phyloP scores from a whole-genome alignment of 78 protist species.

The Dictyostelium citrinum region DNA sequence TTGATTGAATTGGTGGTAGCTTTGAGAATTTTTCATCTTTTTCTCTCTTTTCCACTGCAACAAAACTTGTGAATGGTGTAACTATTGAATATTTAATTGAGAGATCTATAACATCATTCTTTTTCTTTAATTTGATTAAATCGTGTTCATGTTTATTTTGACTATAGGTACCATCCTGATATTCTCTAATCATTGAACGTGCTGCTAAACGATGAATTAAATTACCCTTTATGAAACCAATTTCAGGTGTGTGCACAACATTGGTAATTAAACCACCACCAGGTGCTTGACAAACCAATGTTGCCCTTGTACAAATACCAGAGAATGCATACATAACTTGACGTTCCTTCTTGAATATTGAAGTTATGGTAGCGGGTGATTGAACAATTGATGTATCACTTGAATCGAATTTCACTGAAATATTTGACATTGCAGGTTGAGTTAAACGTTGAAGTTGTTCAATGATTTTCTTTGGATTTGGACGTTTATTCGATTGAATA shows the following conservation, averaged over 20 bases:
- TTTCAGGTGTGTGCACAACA: slow-evolving; percentile 57
- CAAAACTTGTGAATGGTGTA: slow-evolving; percentile 65
- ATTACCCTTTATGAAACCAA: slow-evolving; percentile 62
- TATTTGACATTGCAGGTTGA: slow-evolving; percentile 66
- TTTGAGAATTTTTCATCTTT: background rate
- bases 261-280: slow-evolving; percentile 65
- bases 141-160: slow-evolving; percentile 38
- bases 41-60: slow-evolving; percentile 65
- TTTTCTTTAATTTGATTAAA: slow-evolving; percentile 42
- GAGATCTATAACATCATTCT: slow-evolving; percentile 26
- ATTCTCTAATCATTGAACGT: slow-evolving; percentile 77
- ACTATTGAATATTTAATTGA: slow-evolving; percentile 30
- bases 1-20: background rate
- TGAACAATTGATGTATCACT: slow-evolving; percentile 11
- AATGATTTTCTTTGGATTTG: slow-evolving; percentile 45
- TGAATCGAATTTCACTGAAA: slow-evolving; percentile 32
- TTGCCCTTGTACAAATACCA: slow-evolving; percentile 55
- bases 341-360: slow-evolving; percentile 40
- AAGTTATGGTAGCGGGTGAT: slow-evolving; percentile 42
- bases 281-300: slow-evolving; percentile 61
- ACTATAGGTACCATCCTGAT: slow-evolving; percentile 61
- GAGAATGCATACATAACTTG: slow-evolving; percentile 66
- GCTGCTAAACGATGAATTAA: slow-evolving; percentile 69
- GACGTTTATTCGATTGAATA: slow-evolving; percentile 59
- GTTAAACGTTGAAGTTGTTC: slow-evolving; percentile 36